A percentile compares a stretch with the other conserved stretches of the same genome.
Evolutionary conservation across 768 basidiomycete species (phyloP).

Genomic region (Lentinus brumalis): DNA sequence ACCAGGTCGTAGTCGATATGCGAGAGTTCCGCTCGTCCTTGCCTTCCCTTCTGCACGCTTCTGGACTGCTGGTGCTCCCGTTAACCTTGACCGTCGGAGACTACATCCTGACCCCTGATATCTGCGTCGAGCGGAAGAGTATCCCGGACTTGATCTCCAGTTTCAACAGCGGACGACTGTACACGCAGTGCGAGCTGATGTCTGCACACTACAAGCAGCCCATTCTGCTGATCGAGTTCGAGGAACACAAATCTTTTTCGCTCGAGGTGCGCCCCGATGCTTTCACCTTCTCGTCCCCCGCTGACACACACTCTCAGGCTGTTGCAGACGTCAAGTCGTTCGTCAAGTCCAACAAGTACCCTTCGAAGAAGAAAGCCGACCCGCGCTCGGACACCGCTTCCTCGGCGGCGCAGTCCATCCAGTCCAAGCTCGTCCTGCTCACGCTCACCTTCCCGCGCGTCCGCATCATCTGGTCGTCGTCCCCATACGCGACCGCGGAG

Average conservation of each 20-base stretch:
- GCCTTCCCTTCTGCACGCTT: slow-evolving; percentile 86
- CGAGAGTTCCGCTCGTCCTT: slow-evolving; percentile 94
- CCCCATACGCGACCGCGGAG: slow-evolving; percentile 87
- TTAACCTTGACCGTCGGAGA: slow-evolving; percentile 94
- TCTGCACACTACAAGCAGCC: slow-evolving; percentile 94
- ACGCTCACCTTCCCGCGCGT: slow-evolving; percentile 89
- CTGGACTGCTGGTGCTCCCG: slow-evolving; percentile 79
- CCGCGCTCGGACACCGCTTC: slow-evolving; percentile 30
- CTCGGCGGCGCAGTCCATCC: slow-evolving; percentile 58
- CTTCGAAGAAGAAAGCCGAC: slow-evolving; percentile 48
- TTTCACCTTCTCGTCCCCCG: neutral
- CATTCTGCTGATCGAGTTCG: slow-evolving; percentile 92
- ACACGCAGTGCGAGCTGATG: slow-evolving; percentile 97
- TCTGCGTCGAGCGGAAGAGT: slow-evolving; percentile 96
- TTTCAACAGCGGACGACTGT: slow-evolving; percentile 94
- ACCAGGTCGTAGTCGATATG: slow-evolving; percentile 93
- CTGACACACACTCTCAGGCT: slow-evolving; percentile 40
- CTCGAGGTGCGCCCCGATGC: slow-evolving; percentile 61
- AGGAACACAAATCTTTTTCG: slow-evolving; percentile 94
- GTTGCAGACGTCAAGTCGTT: slow-evolving; percentile 70
- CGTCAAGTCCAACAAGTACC: slow-evolving; percentile 63
- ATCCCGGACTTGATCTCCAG: slow-evolving; percentile 89
- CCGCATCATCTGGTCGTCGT: slow-evolving; percentile 96
- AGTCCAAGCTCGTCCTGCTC: slow-evolving; percentile 91
- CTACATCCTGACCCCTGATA: slow-evolving; percentile 93